phyloP scores from a whole-genome alignment of 768 basidiomycete genomes.

The Tylopilus plumbeoviolaceoides region DNA sequence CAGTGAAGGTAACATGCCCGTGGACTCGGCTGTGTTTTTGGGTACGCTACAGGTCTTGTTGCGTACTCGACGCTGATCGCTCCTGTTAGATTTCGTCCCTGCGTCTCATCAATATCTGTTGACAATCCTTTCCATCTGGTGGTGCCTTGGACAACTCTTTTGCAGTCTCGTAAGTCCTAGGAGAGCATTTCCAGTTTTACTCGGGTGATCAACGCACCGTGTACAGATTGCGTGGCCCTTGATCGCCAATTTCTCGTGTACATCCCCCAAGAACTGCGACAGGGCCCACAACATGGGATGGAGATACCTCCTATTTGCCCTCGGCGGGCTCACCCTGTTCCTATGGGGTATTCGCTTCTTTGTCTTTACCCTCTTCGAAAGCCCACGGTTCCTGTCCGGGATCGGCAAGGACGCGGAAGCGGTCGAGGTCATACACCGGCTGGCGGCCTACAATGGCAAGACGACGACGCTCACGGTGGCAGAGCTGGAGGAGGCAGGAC shows the following conservation, averaged over 20 bases:
- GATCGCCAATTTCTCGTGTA: slow-evolving; percentile 52
- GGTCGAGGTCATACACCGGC: slow-evolving; percentile 41
- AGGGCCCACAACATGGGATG: slow-evolving; percentile 57
- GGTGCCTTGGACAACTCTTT: slow-evolving; percentile 53
- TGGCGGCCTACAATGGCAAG: slow-evolving; percentile 50
- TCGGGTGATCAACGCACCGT: neutral
- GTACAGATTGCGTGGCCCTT: slow-evolving; percentile 57
- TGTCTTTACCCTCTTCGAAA: slow-evolving; percentile 50
- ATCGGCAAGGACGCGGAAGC: slow-evolving; percentile 51
- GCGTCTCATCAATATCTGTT: slow-evolving; percentile 55
- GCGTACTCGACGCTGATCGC: slow-evolving; percentile 2
- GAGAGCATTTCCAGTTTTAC: neutral
- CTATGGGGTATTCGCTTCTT: slow-evolving; percentile 53
- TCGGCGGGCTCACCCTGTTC: slow-evolving; percentile 50
- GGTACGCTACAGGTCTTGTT: slow-evolving; percentile 25
- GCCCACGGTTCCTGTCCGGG: slow-evolving; percentile 55
- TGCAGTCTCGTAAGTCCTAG: slow-evolving; percentile 38
- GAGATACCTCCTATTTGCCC: slow-evolving; percentile 53
- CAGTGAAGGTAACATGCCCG: slow-evolving; percentile 47
- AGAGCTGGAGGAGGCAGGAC: slow-evolving; percentile 37
- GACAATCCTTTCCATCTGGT: slow-evolving; percentile 56
- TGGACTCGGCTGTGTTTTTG: slow-evolving; percentile 50
- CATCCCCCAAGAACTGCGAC: slow-evolving; percentile 31
- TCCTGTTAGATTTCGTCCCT: slow-evolving; percentile 45
- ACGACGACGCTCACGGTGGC: slow-evolving; percentile 38